Conservation (phyloP, 805 yeast species). For the Metschnikowia noctiluminum region DNA sequence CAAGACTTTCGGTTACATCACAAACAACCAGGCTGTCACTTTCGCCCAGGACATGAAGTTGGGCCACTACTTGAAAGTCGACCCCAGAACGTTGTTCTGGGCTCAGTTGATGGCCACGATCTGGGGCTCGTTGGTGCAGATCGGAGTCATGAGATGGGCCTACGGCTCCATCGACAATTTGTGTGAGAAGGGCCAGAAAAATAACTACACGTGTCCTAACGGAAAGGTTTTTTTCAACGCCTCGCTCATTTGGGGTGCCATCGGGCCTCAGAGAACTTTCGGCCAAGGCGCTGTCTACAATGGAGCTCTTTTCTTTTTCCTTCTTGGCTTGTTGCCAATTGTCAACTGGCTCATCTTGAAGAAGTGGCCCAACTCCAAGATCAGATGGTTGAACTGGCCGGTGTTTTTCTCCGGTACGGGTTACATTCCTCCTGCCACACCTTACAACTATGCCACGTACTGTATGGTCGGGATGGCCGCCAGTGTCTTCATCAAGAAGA, state of each 20-base stretch:
- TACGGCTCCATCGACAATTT: slow-evolving; percentile 35
- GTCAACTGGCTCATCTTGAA: slow-evolving; percentile 37
- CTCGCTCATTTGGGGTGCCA: slow-evolving; percentile 43
- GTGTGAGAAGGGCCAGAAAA: slow-evolving; percentile 28
- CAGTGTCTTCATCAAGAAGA: slow-evolving; percentile 38
- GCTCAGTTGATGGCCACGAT: slow-evolving; percentile 44
- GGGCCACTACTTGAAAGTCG: slow-evolving; percentile 43
- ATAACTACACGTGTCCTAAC: slow-evolving; percentile 39
- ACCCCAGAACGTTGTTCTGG: slow-evolving; percentile 38
- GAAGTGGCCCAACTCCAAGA: slow-evolving; percentile 40
- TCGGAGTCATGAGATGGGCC: slow-evolving; percentile 42
- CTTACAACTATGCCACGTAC: slow-evolving; percentile 60
- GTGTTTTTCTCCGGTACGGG: slow-evolving; percentile 49
- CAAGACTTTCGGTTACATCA: slow-evolving; percentile 47
- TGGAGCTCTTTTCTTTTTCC: slow-evolving; percentile 32
- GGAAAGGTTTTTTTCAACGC: slow-evolving; percentile 43
- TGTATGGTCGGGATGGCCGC: slow-evolving; percentile 38
- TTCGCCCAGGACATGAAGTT: slow-evolving; percentile 47
- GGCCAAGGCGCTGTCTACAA: slow-evolving; percentile 17
- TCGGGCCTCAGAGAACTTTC: slow-evolving; percentile 27
- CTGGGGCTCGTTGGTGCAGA: slow-evolving; percentile 39
- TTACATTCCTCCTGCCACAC: slow-evolving; percentile 71
- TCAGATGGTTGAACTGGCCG: slow-evolving; percentile 34
- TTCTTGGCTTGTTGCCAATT: slow-evolving; percentile 36
- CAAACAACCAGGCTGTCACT: slow-evolving; percentile 46